Evolutionary conservation across 305 asterid genomes (phyloP).

Genomic region (Fraxinus velutina): DNA sequence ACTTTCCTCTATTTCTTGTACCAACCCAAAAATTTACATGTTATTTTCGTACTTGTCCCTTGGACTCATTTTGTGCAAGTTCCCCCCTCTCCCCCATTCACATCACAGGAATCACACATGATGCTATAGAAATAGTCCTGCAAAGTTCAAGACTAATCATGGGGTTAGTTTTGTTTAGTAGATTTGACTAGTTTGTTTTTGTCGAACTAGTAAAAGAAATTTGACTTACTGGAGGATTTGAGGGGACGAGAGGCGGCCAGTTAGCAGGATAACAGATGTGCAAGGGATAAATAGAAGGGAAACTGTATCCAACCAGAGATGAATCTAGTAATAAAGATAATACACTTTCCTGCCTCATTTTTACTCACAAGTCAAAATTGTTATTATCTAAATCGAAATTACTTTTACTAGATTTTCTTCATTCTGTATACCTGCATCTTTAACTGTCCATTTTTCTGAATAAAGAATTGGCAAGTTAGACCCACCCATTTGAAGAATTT

Average conservation of each 20-base stretch:
- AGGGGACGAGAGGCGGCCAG: conserved; percentile 27
- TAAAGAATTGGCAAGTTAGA: conserved; percentile 22
- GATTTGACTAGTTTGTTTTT: neutral
- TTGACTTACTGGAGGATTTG: conserved; percentile 20
- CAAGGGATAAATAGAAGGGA: neutral
- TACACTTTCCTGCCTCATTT: conserved; percentile 22
- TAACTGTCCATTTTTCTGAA: conserved; percentile 26
- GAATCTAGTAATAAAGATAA: conserved; percentile 21
- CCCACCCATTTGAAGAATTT: conserved; percentile 36
- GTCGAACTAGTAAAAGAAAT: neutral
- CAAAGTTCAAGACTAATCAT: neutral
- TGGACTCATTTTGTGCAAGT: conserved; percentile 8
- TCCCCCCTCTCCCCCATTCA: neutral
- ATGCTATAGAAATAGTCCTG: neutral
- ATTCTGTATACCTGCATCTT: conserved; percentile 19
- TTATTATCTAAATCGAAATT: conserved; percentile 23
- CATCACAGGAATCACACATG: neutral
- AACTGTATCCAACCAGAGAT: conserved; percentile 5
- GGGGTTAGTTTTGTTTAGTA: neutral
- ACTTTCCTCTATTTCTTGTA: conserved; percentile 11
- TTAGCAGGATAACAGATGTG: conserved; percentile 26
- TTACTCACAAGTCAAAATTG: neutral
- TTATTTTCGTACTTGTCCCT: conserved; percentile 23
- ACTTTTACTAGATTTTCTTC: conserved; percentile 35
- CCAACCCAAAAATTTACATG: conserved; percentile 17